Conservation (phyloP, 495 filamentous ascomycete genomes). For the Xylaria telfairii region DNA sequence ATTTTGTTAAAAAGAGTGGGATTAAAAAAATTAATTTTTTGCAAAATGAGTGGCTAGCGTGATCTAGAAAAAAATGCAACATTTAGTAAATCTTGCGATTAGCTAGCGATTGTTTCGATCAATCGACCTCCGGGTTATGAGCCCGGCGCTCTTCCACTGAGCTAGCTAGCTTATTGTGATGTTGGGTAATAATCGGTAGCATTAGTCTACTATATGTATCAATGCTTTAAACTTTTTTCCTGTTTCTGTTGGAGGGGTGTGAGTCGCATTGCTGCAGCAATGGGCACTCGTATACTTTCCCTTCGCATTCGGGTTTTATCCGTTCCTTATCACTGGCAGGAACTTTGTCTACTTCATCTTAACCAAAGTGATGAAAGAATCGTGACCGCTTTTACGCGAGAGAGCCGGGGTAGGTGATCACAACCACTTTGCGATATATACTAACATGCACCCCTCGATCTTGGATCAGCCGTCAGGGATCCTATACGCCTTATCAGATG, state of each 20-base stretch:
- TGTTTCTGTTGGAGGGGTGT: neutral
- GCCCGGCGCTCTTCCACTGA: slow-evolving; percentile 53
- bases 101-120: slow-evolving; percentile 52
- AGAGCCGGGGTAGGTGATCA: neutral
- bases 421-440: neutral
- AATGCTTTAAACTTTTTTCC: neutral
- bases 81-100: too few relatives aligned
- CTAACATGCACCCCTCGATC: neutral
- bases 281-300: neutral
- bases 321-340: neutral
- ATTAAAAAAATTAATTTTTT: slow-evolving; percentile 12
- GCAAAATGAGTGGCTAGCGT: neutral
- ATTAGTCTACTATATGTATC: neutral
- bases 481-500: neutral
- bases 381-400: neutral
- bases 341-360: neutral
- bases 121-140: slow-evolving; percentile 56
- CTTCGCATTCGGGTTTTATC: neutral
- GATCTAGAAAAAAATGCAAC: too few relatives aligned
- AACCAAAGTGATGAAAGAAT: neutral
- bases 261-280: neutral
- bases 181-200: neutral
- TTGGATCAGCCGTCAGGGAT: neutral
- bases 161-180: slow-evolving; percentile 24
- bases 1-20: neutral